A percentile compares a stretch with the other conserved stretches of the same genome.
Evolutionary conservation across 768 basidiomycete genomes (phyloP).

Genomic region (Hortiboletus flavorubellus): DNA sequence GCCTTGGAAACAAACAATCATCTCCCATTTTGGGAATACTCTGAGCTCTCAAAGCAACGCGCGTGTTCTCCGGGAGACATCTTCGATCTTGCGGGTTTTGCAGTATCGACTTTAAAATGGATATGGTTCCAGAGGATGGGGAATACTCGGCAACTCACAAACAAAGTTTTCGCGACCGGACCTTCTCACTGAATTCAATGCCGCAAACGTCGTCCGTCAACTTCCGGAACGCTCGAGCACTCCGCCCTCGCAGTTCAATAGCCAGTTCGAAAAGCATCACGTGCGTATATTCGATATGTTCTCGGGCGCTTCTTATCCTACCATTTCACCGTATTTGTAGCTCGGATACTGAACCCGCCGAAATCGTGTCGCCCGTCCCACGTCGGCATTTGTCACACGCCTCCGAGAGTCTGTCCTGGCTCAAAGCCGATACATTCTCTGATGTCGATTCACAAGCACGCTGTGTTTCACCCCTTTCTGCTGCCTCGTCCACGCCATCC

Average conservation of each 20-base stretch:
- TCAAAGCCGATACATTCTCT: constrained; percentile 41
- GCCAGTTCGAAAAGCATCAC: constrained; percentile 10
- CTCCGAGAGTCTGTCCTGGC: constrained; percentile 59
- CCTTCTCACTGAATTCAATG: constrained; percentile 15
- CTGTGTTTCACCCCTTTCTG: constrained; percentile 43
- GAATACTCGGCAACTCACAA: constrained; percentile 4
- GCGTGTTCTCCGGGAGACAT: background rate
- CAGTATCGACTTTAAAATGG: constrained; percentile 11
- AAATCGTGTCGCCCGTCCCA: constrained; percentile 66
- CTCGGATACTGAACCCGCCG: constrained; percentile 30
- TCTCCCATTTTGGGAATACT: constrained; percentile 6
- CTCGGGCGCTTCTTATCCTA: background rate
- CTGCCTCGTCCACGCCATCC: constrained; percentile 27
- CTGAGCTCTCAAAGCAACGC: background rate
- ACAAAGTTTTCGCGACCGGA: constrained; percentile 5
- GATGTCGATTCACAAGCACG: constrained; percentile 43
- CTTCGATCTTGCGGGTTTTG: background rate
- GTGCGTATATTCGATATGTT: constrained; percentile 8
- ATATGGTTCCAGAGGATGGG: constrained; percentile 10
- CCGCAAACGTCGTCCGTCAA: constrained; percentile 2
- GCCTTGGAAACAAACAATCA: constrained; percentile 19
- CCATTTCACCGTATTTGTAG: constrained; percentile 7
- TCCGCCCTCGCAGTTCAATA: constrained; percentile 17
- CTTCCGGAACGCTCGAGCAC: constrained; percentile 9
- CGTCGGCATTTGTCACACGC: constrained; percentile 61